Conservation (phyloP, 2,329 filamentous ascomycete species). For the Epichloe brachyelytri region DNA sequence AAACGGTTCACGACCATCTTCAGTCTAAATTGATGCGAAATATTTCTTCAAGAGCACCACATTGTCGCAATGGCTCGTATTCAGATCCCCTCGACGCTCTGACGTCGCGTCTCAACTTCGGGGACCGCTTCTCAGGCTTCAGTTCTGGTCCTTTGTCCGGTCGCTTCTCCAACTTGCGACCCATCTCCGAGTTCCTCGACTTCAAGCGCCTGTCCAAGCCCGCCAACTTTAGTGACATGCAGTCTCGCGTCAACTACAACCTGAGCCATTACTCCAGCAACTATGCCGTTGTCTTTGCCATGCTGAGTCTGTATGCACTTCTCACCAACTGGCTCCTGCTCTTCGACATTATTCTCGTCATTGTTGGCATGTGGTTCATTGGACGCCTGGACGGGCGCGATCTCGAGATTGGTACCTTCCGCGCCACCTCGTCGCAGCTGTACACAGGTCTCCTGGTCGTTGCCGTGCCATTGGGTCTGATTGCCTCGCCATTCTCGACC, state of each 20-base stretch:
- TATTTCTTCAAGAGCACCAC: neutral
- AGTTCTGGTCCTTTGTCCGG: conserved; percentile 65
- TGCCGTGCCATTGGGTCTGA: conserved; percentile 71
- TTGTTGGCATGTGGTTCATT: conserved; percentile 80
- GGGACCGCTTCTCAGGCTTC: conserved; percentile 72
- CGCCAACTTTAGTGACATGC: conserved; percentile 76
- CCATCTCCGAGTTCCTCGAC: conserved; percentile 87
- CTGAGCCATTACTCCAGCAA: conserved; percentile 96
- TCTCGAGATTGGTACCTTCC: conserved; percentile 70
- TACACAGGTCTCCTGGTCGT: conserved; percentile 80
- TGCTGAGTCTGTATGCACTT: conserved; percentile 92
- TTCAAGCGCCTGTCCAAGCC: conserved; percentile 94
- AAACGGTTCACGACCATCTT: neutral
- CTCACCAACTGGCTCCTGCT: conserved; percentile 77
- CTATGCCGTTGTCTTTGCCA: conserved; percentile 84
- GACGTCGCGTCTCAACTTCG: conserved; percentile 79
- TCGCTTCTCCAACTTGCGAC: conserved; percentile 85
- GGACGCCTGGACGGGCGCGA: conserved; percentile 82
- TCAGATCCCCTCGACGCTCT: conserved; percentile 81
- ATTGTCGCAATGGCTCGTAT: conserved; percentile 59
- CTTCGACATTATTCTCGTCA: conserved; percentile 83
- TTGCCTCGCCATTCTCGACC: conserved; percentile 72
- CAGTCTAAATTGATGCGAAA: neutral
- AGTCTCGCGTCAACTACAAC: conserved; percentile 94
- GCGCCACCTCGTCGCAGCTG: conserved; percentile 80